phyloP scores from a whole-genome alignment of 306 rosid genomes.

The Fagus crenata region DNA sequence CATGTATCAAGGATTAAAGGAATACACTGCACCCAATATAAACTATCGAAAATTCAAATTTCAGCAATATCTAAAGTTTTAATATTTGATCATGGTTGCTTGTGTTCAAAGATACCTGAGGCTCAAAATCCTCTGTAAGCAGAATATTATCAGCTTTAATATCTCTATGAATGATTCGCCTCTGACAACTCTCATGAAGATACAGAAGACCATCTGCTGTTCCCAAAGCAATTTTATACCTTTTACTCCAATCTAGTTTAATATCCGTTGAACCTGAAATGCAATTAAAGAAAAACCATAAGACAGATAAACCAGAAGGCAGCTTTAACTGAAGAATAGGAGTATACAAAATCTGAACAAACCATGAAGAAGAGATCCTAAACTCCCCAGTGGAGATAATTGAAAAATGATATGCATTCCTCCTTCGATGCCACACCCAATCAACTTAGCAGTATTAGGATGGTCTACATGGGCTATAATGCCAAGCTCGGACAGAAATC shows the following conservation, averaged over 20 bases:
- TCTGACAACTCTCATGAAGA: slow-evolving; percentile 73
- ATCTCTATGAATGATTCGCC: slow-evolving; percentile 81
- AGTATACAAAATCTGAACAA: slow-evolving; percentile 22
- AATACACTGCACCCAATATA: background rate
- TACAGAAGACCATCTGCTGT: slow-evolving; percentile 71
- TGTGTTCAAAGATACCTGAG: slow-evolving; percentile 61
- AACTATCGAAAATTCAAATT: background rate
- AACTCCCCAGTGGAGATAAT: slow-evolving; percentile 65
- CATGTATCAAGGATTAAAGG: background rate
- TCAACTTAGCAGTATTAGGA: slow-evolving; percentile 68
- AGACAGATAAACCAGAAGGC: slow-evolving; percentile 20
- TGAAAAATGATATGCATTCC: slow-evolving; percentile 73
- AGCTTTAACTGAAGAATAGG: slow-evolving; percentile 10
- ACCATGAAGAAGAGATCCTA: slow-evolving; percentile 81
- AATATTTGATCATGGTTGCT: background rate
- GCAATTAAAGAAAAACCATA: slow-evolving; percentile 6
- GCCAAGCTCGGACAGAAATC: slow-evolving; percentile 71
- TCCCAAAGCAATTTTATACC: slow-evolving; percentile 68
- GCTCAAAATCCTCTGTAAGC: slow-evolving; percentile 68
- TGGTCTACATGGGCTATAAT: slow-evolving; percentile 71
- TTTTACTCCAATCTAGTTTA: slow-evolving; percentile 61
- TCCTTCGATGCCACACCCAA: slow-evolving; percentile 72
- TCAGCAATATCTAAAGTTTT: background rate
- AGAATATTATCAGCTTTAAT: slow-evolving; percentile 76
- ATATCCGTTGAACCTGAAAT: slow-evolving; percentile 48